Conservation (phyloP, 306 rosid species). For the Acacia acuminata region DNA sequence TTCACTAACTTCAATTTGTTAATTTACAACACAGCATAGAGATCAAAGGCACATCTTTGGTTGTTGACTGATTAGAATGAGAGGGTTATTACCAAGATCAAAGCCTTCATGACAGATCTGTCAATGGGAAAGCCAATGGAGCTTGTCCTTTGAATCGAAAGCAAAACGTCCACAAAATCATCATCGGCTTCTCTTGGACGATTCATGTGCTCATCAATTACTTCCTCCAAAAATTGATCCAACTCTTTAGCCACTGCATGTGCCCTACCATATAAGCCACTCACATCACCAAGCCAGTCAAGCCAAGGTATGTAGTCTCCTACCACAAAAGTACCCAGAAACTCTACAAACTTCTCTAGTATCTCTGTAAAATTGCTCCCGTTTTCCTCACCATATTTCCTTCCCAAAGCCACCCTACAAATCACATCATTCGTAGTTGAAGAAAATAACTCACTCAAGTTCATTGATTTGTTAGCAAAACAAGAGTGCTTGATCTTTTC, state of each 20-base stretch:
- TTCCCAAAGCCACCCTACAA: slow-evolving; percentile 28
- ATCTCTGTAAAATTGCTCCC: not conserved
- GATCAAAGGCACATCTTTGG: not conserved
- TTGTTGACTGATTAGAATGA: not conserved
- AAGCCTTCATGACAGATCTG: slow-evolving; percentile 46
- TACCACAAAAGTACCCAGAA: not conserved
- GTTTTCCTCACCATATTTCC: not conserved
- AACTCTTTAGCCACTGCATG: not conserved
- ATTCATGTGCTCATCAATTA: not conserved
- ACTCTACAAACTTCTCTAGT: not conserved
- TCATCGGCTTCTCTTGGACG: not conserved
- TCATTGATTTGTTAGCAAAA: not conserved
- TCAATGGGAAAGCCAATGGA: slow-evolving; percentile 46
- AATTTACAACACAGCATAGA: not conserved
- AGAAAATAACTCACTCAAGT: slow-evolving; percentile 19
- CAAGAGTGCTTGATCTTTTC: slow-evolving; percentile 18
- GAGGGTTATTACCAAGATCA: slow-evolving; percentile 41
- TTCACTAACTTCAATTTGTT: not conserved
- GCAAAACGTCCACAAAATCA: slow-evolving; percentile 59
- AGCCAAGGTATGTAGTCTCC: slow-evolving; percentile 23
- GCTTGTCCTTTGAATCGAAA: slow-evolving; percentile 36
- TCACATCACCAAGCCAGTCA: slow-evolving; percentile 10
- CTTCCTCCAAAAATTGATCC: slow-evolving; percentile 19
- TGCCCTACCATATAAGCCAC: slow-evolving; percentile 17
- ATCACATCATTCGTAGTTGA: not conserved